Evolutionary conservation across 306 rosid genomes (phyloP).

Genomic region (Benincasa hispida): DNA sequence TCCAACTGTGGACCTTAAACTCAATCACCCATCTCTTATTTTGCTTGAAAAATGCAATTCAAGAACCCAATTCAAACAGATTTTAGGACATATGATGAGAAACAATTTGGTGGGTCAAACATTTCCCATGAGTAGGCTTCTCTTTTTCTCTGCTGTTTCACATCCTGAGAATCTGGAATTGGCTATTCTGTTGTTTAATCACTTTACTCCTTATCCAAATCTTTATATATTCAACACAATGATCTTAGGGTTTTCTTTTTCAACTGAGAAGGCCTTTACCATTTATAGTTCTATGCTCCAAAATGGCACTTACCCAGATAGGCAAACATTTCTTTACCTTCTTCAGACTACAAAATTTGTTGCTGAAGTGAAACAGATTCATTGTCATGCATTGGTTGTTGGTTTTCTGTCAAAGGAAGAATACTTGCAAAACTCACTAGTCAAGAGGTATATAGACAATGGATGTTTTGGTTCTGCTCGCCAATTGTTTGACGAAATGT

Average conservation of each 20-base stretch:
- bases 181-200: constrained; percentile 31
- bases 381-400: constrained; percentile 31
- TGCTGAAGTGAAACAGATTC: constrained; percentile 30
- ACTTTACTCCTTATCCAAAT: constrained; percentile 41
- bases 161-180: constrained; percentile 37
- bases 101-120: constrained; percentile 32
- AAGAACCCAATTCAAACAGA: constrained; percentile 44
- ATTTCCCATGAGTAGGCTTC: constrained; percentile 58
- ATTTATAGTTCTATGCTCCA: constrained; percentile 28
- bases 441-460: constrained; percentile 24
- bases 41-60: constrained; percentile 40
- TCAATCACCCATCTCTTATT: constrained; percentile 31
- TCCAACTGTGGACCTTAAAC: constrained; percentile 32
- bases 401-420: constrained; percentile 28
- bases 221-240: constrained; percentile 42
- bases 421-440: constrained; percentile 34
- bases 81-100: constrained; percentile 42
- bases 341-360: constrained; percentile 21
- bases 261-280: constrained; percentile 20
- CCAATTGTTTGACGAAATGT: constrained; percentile 21
- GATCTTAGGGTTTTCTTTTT: constrained; percentile 32
- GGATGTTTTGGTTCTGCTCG: constrained; percentile 22
- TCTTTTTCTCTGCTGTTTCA: constrained; percentile 40
- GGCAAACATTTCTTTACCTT: constrained; percentile 29
- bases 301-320: constrained; percentile 26